phyloP scores from a whole-genome alignment of 139 green algal genomes.

The Pleodorina starrii region DNA sequence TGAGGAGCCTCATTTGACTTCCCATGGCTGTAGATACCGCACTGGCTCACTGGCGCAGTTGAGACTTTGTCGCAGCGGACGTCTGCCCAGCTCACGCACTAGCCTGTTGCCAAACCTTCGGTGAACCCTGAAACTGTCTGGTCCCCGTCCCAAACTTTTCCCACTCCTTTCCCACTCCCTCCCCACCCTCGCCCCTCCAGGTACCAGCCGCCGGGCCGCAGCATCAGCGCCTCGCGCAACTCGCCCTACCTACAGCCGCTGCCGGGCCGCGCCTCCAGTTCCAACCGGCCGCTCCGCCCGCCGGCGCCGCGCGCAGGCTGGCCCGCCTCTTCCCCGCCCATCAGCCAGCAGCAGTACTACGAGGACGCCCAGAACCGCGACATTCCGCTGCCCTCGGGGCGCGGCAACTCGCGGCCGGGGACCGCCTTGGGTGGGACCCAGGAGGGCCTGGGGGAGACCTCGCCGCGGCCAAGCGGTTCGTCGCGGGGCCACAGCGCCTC shows the following conservation, averaged over 20 bases:
- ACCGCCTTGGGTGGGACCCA: neutral
- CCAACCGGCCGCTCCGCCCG: neutral
- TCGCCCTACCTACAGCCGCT: constrained; percentile 25
- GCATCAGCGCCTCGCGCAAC: neutral
- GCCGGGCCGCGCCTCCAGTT: neutral
- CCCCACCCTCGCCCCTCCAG: neutral
- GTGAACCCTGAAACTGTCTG: too few relatives aligned
- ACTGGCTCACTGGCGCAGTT: too few relatives aligned
- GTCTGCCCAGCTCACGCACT: too few relatives aligned
- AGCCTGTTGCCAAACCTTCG: too few relatives aligned
- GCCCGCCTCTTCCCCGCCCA: neutral
- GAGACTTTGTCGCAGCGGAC: too few relatives aligned
- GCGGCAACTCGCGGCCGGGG: constrained; percentile 18
- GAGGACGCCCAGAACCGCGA: constrained; percentile 22
- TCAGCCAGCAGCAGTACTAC: constrained; percentile 27
- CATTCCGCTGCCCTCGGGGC: neutral
- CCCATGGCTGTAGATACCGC: too few relatives aligned
- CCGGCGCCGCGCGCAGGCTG: neutral
- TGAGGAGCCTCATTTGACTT: too few relatives aligned
- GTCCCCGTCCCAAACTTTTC: too few relatives aligned
- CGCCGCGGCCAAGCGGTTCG: neutral
- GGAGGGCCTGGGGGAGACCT: constrained; percentile 9
- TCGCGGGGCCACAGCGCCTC: constrained; percentile 20
- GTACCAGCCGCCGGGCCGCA: constrained; percentile 32
- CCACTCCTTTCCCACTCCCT: neutral